These are phyloP conservation scores for Williopsis jadinii DNA, from an alignment of 1,139 yeast species.

Conservation along the genomic window DNA sequence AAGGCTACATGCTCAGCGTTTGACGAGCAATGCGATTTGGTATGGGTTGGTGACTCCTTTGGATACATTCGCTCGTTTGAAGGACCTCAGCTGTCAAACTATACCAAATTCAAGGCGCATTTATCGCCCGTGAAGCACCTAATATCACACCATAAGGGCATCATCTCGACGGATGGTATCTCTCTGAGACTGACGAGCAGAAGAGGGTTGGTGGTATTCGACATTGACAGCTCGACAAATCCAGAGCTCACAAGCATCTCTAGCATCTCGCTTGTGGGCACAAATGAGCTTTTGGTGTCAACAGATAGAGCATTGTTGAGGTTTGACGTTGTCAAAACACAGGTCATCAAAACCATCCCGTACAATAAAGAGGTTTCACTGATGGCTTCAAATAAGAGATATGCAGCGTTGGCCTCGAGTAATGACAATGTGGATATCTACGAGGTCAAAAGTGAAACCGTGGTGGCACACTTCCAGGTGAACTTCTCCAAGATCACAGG, in stretches of 20 bases:
- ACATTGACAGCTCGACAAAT: slow-evolving; percentile 29
- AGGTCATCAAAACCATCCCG: slow-evolving; percentile 28
- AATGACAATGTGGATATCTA: slow-evolving; percentile 72
- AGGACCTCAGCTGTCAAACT: slow-evolving; percentile 33
- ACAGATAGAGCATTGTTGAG: slow-evolving; percentile 36
- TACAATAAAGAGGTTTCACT: slow-evolving; percentile 34
- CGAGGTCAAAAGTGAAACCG: slow-evolving; percentile 54
- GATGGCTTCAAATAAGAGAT: slow-evolving; percentile 35
- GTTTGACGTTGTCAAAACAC: slow-evolving; percentile 50
- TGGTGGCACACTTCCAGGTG: slow-evolving; percentile 57
- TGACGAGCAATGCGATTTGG: slow-evolving; percentile 63
- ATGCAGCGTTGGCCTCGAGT: slow-evolving; percentile 56
- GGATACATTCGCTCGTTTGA: slow-evolving; percentile 44
- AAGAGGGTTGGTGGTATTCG: slow-evolving; percentile 44
- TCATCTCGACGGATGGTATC: slow-evolving; percentile 47
- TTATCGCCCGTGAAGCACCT: slow-evolving; percentile 40
- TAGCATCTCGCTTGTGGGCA: slow-evolving; percentile 28
- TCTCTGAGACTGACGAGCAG: slow-evolving; percentile 50
- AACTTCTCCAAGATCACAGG: slow-evolving; percentile 75
- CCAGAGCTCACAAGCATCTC: slow-evolving; percentile 28
- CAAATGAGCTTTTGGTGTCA: slow-evolving; percentile 30
- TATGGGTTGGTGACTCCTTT: slow-evolving; percentile 76
- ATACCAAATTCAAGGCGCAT: slow-evolving; percentile 45
- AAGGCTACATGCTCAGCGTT: slow-evolving; percentile 30
- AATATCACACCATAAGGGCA: slow-evolving; percentile 48